Evolutionary conservation across 2,329 filamentous ascomycete species (phyloP).

Genomic region (Penicillium sp.): DNA sequence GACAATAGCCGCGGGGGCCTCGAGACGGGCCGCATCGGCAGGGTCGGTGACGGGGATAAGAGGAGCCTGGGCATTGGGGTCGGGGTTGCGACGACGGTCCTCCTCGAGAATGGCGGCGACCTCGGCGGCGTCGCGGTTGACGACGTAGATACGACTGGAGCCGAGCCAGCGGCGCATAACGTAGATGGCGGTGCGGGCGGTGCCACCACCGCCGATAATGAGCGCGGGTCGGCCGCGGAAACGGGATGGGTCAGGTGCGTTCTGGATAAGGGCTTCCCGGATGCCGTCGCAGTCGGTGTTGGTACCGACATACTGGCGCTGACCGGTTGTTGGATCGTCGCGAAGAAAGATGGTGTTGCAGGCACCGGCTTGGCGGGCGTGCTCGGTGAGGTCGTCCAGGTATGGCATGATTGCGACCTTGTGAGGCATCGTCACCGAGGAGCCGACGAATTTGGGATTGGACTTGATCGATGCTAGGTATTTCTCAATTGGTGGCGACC

Average conservation of each 20-base stretch:
- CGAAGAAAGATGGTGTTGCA: conserved; percentile 75
- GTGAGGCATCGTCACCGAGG: conserved; percentile 79
- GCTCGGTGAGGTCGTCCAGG: conserved; percentile 69
- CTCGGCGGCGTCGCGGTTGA: conserved; percentile 69
- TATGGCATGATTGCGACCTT: conserved; percentile 73
- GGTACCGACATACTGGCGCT: conserved; percentile 62
- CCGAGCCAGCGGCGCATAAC: conserved; percentile 68
- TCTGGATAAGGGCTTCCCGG: conserved; percentile 66
- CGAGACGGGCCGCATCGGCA: conserved; percentile 57
- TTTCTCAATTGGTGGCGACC: conserved; percentile 33
- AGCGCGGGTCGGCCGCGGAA: conserved; percentile 60
- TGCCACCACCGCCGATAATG: conserved; percentile 74
- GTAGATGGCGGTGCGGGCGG: conserved; percentile 74
- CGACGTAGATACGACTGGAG: conserved; percentile 68
- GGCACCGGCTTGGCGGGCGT: conserved; percentile 70
- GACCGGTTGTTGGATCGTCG: conserved; percentile 38
- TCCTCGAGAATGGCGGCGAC: conserved; percentile 65
- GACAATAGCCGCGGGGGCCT: conserved; percentile 64
- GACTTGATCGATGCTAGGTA: conserved; percentile 35
- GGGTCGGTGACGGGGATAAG: conserved; percentile 61
- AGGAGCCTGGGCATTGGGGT: conserved; percentile 33
- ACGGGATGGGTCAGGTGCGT: conserved; percentile 30
- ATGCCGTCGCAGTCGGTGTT: conserved; percentile 82
- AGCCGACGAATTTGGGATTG: conserved; percentile 52
- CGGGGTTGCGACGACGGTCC: conserved; percentile 54